phyloP scores from a whole-genome alignment of 1,139 yeast genomes.

The Hanseniaspora sp. region DNA sequence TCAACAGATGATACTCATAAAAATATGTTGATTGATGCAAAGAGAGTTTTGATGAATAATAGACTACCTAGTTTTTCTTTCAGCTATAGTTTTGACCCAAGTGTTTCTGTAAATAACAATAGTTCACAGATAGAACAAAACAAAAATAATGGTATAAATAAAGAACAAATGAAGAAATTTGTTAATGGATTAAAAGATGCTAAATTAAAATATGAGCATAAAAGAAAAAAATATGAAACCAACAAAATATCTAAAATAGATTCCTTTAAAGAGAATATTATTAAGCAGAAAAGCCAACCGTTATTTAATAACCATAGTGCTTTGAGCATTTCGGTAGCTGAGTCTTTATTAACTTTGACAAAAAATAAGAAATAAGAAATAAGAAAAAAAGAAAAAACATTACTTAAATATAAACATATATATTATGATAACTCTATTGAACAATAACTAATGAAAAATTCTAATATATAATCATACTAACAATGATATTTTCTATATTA shows the following conservation, averaged over 20 bases:
- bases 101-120: neutral
- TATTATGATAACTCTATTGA: too few relatives aligned
- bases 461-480: too few relatives aligned
- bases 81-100: conserved; percentile 13
- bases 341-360: conserved; percentile 5
- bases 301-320: conserved; percentile 4
- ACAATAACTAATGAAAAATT: too few relatives aligned
- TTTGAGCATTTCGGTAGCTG: conserved; percentile 10
- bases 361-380: neutral
- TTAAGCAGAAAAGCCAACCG: neutral
- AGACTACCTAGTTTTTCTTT: conserved; percentile 14
- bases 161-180: conserved; percentile 1
- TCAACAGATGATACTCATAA: neutral
- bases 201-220: neutral
- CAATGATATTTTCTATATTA: too few relatives aligned
- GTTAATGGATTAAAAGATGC: neutral
- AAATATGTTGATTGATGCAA: neutral
- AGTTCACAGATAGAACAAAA: neutral
- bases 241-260: neutral
- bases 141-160: neutral
- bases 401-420: neutral
- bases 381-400: neutral
- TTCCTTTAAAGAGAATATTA: neutral
- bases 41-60: neutral
- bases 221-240: neutral